A percentile compares a stretch with the other conserved stretches of the same genome.
Evolutionary conservation across 331 rosid species (phyloP).

Genomic region (Erythrophleum ivorense): DNA sequence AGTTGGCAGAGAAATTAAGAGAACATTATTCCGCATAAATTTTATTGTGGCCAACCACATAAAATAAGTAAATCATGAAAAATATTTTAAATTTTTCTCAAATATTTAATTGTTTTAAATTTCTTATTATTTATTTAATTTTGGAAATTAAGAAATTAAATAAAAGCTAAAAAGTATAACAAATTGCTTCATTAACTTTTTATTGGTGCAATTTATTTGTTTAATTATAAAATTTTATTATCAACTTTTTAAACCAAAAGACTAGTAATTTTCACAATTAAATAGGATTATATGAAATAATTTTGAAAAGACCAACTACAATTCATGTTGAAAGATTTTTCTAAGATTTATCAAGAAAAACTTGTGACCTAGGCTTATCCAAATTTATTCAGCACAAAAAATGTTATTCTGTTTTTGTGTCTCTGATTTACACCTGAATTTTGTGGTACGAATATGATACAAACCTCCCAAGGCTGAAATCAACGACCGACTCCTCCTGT

Average conservation of each 20-base stretch:
- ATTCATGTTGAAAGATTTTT: neutral
- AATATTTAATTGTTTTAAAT: neutral
- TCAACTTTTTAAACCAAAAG: neutral
- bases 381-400: conserved; percentile 4
- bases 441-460: neutral
- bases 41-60: conserved; percentile 15
- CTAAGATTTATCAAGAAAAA: neutral
- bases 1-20: neutral
- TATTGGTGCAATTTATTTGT: neutral
- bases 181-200: neutral
- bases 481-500: neutral
- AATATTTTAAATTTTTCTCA: neutral
- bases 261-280: neutral
- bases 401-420: neutral
- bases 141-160: neutral
- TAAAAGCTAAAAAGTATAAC: neutral
- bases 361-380: neutral
- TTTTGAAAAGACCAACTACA: neutral
- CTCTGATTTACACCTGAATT: neutral
- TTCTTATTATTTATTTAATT: neutral
- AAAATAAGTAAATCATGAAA: neutral
- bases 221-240: neutral
- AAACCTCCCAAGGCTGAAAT: conserved; percentile 21
- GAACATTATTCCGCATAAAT: neutral
- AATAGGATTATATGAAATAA: neutral